Base-by-base conservation (phyloP, 768 basidiomycete species). In the Trametes gibbosa region DNA sequence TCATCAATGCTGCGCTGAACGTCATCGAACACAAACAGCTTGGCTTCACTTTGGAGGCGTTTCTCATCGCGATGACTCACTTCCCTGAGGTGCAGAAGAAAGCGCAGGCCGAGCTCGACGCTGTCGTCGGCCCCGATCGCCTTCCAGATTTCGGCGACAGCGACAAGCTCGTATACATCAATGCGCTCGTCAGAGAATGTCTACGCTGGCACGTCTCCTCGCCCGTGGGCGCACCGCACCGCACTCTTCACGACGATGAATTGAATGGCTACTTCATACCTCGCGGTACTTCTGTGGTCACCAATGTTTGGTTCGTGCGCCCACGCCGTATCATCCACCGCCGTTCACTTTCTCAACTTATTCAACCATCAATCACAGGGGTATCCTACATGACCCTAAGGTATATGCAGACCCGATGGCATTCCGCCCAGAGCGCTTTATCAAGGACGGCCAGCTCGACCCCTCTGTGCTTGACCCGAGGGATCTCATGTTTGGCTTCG, bases 51-150 rank as follows among this genome's bases (percentile, higher is more conserved):
- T 48, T 74, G 24, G 61, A 59, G 4, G 64, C 68, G 8, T 69
- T 75, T 59, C 68, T 75, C 47, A 60, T 74, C 12, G 73, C 72
- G 1, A 73, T 75, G 70, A 62, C 67, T 3, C 68, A 74, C 51
- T 68, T 73, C 62, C 77, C 74, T 40, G 60, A 65, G 1, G 59
- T 69, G 2, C 67, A 68, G 35, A 27, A 43, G 2, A 57, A 42
- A 19, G 72, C 67, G 1, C 73, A 69, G 37, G 64, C 52, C 1
- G 71, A 74, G 42, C 59, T 74, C 46, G 72, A 74, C 54, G 23
- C 27, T 0, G 63, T 71, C 5, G 49, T 73, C 2, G 67, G 68
- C 34, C 1, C 53, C 7, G 48, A 52, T 6, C 55, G 67, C 4
- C 63, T 73, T 37, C 71, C 69, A 0, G 54, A 45, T 6, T 45